Evolutionary conservation across 2,329 filamentous ascomycete species (phyloP).

Genomic region (Claviceps sp.): DNA sequence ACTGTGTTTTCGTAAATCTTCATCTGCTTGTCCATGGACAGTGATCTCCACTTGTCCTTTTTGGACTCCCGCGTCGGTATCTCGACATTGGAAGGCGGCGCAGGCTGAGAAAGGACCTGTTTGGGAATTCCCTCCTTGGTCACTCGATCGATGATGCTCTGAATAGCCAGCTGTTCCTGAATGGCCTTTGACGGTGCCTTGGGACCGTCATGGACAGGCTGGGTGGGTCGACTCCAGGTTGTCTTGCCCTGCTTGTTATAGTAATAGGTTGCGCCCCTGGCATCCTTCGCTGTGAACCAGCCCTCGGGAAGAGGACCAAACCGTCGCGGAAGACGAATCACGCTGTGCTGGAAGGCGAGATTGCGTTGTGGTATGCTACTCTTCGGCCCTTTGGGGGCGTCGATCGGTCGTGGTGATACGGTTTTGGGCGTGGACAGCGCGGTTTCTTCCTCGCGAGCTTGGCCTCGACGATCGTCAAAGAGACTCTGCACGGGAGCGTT

Average conservation of each 20-base stretch:
- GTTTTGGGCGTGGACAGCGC: slow-evolving; percentile 25
- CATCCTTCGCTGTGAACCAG: slow-evolving; percentile 68
- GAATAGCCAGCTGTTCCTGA: slow-evolving; percentile 57
- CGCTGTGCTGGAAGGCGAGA: slow-evolving; percentile 34
- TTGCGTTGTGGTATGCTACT: slow-evolving; percentile 45
- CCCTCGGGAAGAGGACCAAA: slow-evolving; percentile 55
- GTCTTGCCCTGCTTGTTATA: slow-evolving; percentile 67
- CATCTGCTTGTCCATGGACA: slow-evolving; percentile 75
- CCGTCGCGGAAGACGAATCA: slow-evolving; percentile 40
- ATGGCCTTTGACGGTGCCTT: slow-evolving; percentile 52
- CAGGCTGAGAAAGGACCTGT: slow-evolving; percentile 46
- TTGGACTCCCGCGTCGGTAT: slow-evolving; percentile 44
- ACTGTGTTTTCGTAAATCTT: slow-evolving; percentile 92
- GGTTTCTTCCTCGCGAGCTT: slow-evolving; percentile 28
- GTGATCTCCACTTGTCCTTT: slow-evolving; percentile 57
- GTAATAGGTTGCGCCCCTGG: slow-evolving; percentile 66
- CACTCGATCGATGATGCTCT: slow-evolving; percentile 76
- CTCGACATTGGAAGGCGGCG: slow-evolving; percentile 36
- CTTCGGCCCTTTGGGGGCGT: slow-evolving; percentile 45
- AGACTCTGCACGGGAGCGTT: slow-evolving; percentile 43
- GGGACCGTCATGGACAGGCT: slow-evolving; percentile 49
- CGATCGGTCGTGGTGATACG: slow-evolving; percentile 30
- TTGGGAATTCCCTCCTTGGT: slow-evolving; percentile 51
- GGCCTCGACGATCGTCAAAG: slow-evolving; percentile 47
- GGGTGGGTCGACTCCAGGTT: slow-evolving; percentile 69